phyloP scores from a whole-genome alignment of 495 filamentous ascomycete genomes.

The Penicillium dipodomyicola region DNA sequence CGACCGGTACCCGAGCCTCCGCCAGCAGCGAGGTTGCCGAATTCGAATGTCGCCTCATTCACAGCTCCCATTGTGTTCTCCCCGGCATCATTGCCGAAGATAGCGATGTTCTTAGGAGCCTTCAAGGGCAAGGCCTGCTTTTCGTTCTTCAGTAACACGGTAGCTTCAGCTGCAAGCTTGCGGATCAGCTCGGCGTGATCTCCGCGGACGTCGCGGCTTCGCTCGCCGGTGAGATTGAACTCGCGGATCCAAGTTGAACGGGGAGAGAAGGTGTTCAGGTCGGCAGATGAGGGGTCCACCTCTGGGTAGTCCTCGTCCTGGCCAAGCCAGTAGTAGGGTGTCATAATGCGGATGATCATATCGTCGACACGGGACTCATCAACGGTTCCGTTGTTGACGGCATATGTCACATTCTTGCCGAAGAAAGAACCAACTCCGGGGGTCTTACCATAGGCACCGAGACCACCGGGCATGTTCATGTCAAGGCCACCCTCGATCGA shows the following conservation, averaged over 20 bases:
- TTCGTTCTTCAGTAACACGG: conserved; percentile 62
- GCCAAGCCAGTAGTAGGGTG: conserved; percentile 51
- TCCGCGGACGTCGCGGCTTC: conserved; percentile 50
- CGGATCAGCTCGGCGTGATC: conserved; percentile 54
- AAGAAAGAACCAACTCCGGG: conserved; percentile 45
- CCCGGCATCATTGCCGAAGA: conserved; percentile 64
- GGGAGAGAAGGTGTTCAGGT: conserved; percentile 72
- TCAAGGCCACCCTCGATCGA: conserved; percentile 58
- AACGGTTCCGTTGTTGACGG: conserved; percentile 55
- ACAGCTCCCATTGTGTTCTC: conserved; percentile 47
- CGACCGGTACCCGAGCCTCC: conserved; percentile 57
- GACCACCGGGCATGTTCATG: conserved; percentile 56
- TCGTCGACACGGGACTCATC: conserved; percentile 54
- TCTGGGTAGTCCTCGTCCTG: conserved; percentile 49
- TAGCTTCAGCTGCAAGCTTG: conserved; percentile 55
- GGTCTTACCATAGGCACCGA: conserved; percentile 18
- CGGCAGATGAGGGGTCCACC: conserved; percentile 42
- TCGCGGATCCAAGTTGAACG: conserved; percentile 52
- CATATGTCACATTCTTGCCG: conserved; percentile 47
- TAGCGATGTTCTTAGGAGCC: conserved; percentile 47
- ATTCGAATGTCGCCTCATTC: conserved; percentile 47
- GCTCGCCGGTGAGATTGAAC: conserved; percentile 53
- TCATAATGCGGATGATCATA: conserved; percentile 53
- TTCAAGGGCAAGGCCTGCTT: conserved; percentile 54
- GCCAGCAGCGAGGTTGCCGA: conserved; percentile 55